A percentile compares a stretch with the other conserved stretches of the same genome.
phyloP scores from a whole-genome alignment of 2,329 filamentous ascomycete genomes.

The Pestalotiopsis sp. region DNA sequence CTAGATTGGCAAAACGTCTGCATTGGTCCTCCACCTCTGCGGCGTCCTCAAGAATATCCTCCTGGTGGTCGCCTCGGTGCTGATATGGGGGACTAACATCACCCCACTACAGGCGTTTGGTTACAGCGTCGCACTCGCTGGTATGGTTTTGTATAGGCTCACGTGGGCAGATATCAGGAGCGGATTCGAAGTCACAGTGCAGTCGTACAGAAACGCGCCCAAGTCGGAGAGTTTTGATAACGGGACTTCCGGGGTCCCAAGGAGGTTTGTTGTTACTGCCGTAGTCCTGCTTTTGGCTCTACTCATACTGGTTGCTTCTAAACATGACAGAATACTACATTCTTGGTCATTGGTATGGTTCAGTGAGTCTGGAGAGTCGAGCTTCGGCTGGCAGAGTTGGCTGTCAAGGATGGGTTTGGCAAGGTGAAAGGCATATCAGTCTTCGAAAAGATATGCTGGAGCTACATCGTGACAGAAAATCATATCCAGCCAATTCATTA shows the following conservation, averaged over 20 bases:
- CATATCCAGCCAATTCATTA: too few relatives aligned
- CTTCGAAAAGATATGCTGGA: too few relatives aligned
- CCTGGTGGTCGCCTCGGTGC: slow-evolving; percentile 74
- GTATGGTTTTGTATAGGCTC: slow-evolving; percentile 53
- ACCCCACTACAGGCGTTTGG: slow-evolving; percentile 73
- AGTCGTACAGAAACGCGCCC: not conserved
- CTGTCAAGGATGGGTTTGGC: not conserved
- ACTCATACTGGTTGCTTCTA: not conserved
- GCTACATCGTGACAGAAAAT: too few relatives aligned
- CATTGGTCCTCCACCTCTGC: slow-evolving; percentile 81
- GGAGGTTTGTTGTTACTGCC: not conserved
- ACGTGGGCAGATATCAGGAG: slow-evolving; percentile 18
- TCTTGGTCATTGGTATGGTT: not conserved
- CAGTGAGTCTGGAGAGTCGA: not conserved
- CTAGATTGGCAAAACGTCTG: slow-evolving; percentile 86
- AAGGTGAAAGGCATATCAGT: not conserved
- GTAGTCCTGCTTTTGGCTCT: not conserved
- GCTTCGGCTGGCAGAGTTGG: not conserved
- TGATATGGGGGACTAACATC: slow-evolving; percentile 78
- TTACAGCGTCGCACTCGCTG: slow-evolving; percentile 69
- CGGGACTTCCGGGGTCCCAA: not conserved
- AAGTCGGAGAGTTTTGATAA: not conserved
- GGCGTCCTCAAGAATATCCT: slow-evolving; percentile 89
- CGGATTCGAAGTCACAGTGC: not conserved
- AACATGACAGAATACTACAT: too few relatives aligned